Percentiles rank a stretch among this genome's conserved stretches.
Conservation (phyloP, 2,329 filamentous ascomycete species). For the Falciphora oryzae region DNA sequence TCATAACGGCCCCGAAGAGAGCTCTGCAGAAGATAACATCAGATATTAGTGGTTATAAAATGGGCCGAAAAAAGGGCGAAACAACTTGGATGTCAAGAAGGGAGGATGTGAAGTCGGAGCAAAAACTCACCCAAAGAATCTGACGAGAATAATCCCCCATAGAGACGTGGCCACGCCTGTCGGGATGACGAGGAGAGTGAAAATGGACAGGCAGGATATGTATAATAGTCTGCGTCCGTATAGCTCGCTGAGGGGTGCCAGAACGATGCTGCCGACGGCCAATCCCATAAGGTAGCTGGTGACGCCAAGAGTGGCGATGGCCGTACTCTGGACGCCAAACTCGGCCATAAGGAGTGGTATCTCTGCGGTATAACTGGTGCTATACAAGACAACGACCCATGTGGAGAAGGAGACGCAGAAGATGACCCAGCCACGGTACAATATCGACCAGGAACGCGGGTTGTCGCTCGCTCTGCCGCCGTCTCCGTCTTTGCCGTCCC, state of each 20-base stretch:
- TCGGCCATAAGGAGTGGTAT: constrained; percentile 60
- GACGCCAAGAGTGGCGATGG: constrained; percentile 57
- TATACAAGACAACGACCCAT: constrained; percentile 56
- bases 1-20: constrained; percentile 58
- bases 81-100: too few relatives aligned
- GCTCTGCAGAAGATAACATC: constrained; percentile 14
- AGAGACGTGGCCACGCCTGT: constrained; percentile 61
- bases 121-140: constrained; percentile 56
- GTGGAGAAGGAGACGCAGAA: constrained; percentile 36
- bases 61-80: constrained; percentile 15
- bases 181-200: constrained; percentile 63
- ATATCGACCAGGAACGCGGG: constrained; percentile 62
- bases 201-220: constrained; percentile 54
- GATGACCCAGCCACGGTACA: constrained; percentile 32
- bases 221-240: constrained; percentile 62
- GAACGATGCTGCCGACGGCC: constrained; percentile 58
- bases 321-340: constrained; percentile 47
- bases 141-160: constrained; percentile 55
- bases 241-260: constrained; percentile 66
- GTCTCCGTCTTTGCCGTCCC: not conserved
- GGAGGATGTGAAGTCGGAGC: constrained; percentile 10
- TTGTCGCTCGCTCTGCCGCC: constrained; percentile 31
- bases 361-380: constrained; percentile 67
- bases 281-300: constrained; percentile 43
- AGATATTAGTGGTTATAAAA: not conserved